Base-by-base conservation (phyloP, 257 asterid species). In the Solanum pimpinellifolium region DNA sequence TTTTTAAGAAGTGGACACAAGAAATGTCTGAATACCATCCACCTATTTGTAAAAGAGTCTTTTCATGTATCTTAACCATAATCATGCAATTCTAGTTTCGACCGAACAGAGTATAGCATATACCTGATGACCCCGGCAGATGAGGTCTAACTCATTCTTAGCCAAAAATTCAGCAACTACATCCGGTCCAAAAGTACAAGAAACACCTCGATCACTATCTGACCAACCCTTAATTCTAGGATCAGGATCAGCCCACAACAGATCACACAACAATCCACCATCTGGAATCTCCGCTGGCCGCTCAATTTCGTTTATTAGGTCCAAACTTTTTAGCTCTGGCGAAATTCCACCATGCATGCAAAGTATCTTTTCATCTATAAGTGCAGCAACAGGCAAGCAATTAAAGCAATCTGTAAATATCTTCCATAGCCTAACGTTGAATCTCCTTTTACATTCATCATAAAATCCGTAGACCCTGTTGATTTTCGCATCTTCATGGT, bases 101-200 rank as follows among this genome's bases (percentile, higher is more conserved):
- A 27, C n/a, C 3, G 66, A 15, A 35, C 86, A 88, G 82, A 86
- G 74, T 27, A 76, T 21, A 44, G 52, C 8, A 66, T 10, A 72
- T 92, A 95, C 98, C 95, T 95, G 98, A 89, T 95, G 98, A 83
- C 98, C 98, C 89, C 98, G 93, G 88, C 98, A 95, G 86, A 95
- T 92, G 86, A 95, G 94, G 88, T 95, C 98, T 89, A 95, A 89
- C 74, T 91, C 93, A 89, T 93, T 93, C 80, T 91, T 92, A 31
- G 91, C 92, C 89, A 95, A 86, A 83, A 95, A 94, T 56, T 94
- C 95, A 4, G 93, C 94, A 85, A 95, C 98, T 44, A 72, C 91
- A 86, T 94, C 94, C 31, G 98, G 91, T 70, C 98, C 98, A 88
- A 95, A 95, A 78, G 94, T 93, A 86, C 96, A 92, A 7, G 98